Evolutionary conservation across 176 grass and related monocot genomes (phyloP), one percentile per base, ranked within the genome.

Genomic region (Thalia dealbata): DNA sequence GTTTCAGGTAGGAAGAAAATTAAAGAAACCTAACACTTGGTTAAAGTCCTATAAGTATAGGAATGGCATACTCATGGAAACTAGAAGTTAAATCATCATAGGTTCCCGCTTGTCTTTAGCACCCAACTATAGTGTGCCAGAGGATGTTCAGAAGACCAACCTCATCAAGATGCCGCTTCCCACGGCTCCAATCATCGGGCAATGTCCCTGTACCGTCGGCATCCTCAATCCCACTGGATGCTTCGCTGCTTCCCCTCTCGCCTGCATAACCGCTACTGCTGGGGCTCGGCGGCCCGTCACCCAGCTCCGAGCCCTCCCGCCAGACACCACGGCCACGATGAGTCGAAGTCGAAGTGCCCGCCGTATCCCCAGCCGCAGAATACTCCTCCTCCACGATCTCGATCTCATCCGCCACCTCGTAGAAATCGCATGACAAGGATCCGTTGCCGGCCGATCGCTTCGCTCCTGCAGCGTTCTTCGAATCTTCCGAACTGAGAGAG

Each of bases 251-350:
- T 30, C 95, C 95, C 19, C 90, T 78, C 90, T 92, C 90, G 6
- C 85, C 95, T 11, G 90, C 95, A 64, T 93, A 99, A 68, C 90
- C 90, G 52, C 89, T 91, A 71, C 95, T 93, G 76, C 95, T 88
- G 71, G 95, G 87, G 75, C 90, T 99, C 28, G 83, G 85, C 13
- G 83, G 90, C 29, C 55, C 81, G 12, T 90, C 82, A 2, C 32
- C 80, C 10, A 75, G 79, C 45, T 81, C 52, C 58, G 66, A 79
- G 32, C 50, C 67, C 80, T 26, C 76, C 81, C 51, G 82, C 55
- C 50, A 80, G 74, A 52, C 74, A 75, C 83, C 81, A 84, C 12
- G 78, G 62, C 21, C 58, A 41, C 58, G 22, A 42, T 25, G 66
- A 55, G 45, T 65, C 67, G 10, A 74, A 44, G 25, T 41, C 66